Evolutionary conservation across 192 early-diverging fungal species (phyloP), one percentile per base, ranked within the genome.

Genomic region (Coemansia sp.): DNA sequence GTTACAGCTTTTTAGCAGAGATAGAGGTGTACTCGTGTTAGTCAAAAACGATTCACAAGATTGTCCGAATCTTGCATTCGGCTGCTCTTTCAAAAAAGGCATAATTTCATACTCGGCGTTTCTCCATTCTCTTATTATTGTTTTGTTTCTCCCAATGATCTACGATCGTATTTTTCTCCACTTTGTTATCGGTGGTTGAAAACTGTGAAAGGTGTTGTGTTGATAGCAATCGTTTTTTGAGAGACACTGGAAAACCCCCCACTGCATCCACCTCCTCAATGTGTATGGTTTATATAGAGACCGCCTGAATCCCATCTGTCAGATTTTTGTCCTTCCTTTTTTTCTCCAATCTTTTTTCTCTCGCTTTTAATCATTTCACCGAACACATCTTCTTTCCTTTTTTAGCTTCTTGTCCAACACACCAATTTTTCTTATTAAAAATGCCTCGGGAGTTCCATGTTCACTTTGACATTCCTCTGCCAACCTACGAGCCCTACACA

Each of bases 81-180:
- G 42, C 42, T 49, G 47, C 47, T n/a, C 4, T 54, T 54, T 54
- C 6, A 16, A 19, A 26, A 21, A 54, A 11, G 8, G 21, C 26
- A 12, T 54, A 26, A 26, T 54, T 54, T 54, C 51, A 54, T 54
- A 54, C 51, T 54, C 51, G 51, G 51, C 8, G 51, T 54, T 26
- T 54, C 51, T 54, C 51, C 26, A 26, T 26, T 26, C 26, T 26
- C 26, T 26, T 26, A 26, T 26, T 21, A 54, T 8, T 54, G 51
- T 54, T 54, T 49, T 15, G 16, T 18, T 54, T 54, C 51, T 8
- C 21, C 26, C 8, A 43, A 12, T 18, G 51, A 54, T 54, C 26
- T 54, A 54, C 51, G 22, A 26, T 54, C 51, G 21, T 13, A 26
- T 13, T 26, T 21, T 54, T 54, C 26, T 5, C 7, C 19, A 8